Evolutionary conservation across 805 yeast genomes (phyloP), one percentile per base, ranked within the genome.

Genomic region (Wickerhamomyces chaumierensis): DNA sequence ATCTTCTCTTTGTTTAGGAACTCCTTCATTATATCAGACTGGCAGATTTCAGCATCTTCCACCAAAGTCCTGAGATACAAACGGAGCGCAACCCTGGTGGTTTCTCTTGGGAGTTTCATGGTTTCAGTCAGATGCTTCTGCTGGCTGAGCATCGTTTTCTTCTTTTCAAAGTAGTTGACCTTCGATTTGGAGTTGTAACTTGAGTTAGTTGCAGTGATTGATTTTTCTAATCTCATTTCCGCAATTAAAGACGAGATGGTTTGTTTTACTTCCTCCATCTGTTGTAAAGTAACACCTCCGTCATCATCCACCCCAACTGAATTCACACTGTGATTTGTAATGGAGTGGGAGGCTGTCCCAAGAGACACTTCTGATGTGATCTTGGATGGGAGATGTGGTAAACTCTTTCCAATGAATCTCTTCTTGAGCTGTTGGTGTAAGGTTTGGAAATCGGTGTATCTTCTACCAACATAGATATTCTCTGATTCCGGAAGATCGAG

Each of bases 11-110:
- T 55, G 35, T 62, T 57, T 3, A 84, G 45, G 51, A 88, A 88
- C 18, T 66, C 66, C 20, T 63, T 53, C 34, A 87, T 64, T 4
- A 65, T 58, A 0, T 64, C 60, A 31, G 78, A 71, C 36, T 69
- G 67, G 1, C 76, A 63, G 0, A 85, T 68, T 35, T 75, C 79
- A 5, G 73, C 66, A 34, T 73, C 70, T 27, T 68, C 61, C 9
- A 72, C 51, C 15, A 88, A 57, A 2, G 67, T 56, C 21, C 69
- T 63, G 36, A 90, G 51, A 50, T 83, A 90, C 0, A 86, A 83
- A 35, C 96, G 66, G 34, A 90, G 64, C 0, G 94, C 73, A 9
- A 86, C 66, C 33, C 97, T 65, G 47, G 85, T 70, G 46, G 76
- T 78, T 55, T 90, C 97, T 21, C 94, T 69, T 3, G 77, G 72